These are phyloP conservation scores for Euptelea pleiosperma DNA, from an alignment of 164 flowering plant genomes.

Conservation along the genomic window DNA sequence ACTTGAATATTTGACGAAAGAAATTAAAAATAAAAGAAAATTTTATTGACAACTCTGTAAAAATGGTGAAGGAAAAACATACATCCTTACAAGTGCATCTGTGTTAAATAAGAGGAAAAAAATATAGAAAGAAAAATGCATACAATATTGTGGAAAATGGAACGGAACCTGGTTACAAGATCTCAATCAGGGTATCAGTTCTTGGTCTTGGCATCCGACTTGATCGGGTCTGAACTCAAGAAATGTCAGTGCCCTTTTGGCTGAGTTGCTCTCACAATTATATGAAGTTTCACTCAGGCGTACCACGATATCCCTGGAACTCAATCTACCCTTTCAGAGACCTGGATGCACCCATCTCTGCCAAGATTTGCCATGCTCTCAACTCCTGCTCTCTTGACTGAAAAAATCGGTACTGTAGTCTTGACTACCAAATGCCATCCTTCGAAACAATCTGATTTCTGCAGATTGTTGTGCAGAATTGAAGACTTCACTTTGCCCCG, in stretches of 20 bases:
- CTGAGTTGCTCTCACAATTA: no score
- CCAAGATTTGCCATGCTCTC: no score
- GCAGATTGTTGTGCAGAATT: constrained; percentile 58
- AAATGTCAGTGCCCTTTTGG: no score
- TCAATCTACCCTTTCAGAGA: no score
- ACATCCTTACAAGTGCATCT: constrained; percentile 2
- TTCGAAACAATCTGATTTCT: constrained; percentile 62
- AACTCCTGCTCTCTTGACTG: constrained; percentile 31
- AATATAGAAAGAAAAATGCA: neutral
- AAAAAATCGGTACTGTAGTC: constrained; percentile 54
- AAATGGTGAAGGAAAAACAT: neutral
- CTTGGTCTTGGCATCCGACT: no score
- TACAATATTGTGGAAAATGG: neutral
- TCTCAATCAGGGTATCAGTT: no score
- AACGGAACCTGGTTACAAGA: constrained; percentile 7
- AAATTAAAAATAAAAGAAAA: neutral
- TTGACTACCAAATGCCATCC: constrained; percentile 74
- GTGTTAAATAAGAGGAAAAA: neutral
- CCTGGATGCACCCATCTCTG: no score
- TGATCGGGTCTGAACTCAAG: no score
- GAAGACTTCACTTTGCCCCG: constrained; percentile 60
- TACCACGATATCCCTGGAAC: no score
- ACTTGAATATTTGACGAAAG: neutral
- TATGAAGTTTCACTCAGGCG: no score
- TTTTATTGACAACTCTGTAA: neutral